Evolutionary conservation across 1,284 basidiomycete species (phyloP).

Genomic region (Phaffia rhodozyma): DNA sequence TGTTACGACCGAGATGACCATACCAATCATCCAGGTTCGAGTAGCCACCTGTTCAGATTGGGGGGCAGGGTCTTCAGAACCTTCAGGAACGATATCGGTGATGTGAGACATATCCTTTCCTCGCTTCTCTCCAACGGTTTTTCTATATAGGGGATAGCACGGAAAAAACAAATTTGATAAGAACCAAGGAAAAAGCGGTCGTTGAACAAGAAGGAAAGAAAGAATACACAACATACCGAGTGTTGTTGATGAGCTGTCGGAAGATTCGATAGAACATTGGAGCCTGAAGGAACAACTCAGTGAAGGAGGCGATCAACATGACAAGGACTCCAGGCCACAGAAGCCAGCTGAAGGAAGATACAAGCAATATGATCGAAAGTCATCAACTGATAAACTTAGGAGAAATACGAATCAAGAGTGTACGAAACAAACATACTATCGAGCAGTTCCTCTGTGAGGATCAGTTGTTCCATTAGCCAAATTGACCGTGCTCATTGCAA

Average conservation of each 20-base stretch:
- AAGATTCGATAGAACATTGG: conserved; percentile 13
- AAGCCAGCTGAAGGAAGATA: conserved; percentile 43
- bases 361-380: no score
- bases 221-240: neutral
- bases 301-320: conserved; percentile 33
- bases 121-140: neutral
- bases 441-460: conserved; percentile 24
- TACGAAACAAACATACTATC: neutral
- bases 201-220: no score
- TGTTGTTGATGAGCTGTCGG: conserved; percentile 4
- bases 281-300: conserved; percentile 29
- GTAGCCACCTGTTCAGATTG: conserved; percentile 30
- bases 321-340: conserved; percentile 54
- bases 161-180: no score
- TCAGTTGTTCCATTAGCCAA: conserved; percentile 37
- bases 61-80: conserved; percentile 8
- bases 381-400: neutral
- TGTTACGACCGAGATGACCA: conserved; percentile 44
- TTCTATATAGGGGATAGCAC: neutral
- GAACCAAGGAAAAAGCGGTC: no score
- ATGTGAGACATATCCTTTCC: conserved; percentile 5
- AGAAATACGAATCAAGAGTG: neutral
- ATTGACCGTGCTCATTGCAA: conserved; percentile 7
- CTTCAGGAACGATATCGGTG: conserved; percentile 1
- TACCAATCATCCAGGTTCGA: conserved; percentile 46